Percentiles rank a stretch among this genome's conserved stretches.
Conservation (phyloP, 805 yeast genomes). For the Candida cerambycidarum region DNA sequence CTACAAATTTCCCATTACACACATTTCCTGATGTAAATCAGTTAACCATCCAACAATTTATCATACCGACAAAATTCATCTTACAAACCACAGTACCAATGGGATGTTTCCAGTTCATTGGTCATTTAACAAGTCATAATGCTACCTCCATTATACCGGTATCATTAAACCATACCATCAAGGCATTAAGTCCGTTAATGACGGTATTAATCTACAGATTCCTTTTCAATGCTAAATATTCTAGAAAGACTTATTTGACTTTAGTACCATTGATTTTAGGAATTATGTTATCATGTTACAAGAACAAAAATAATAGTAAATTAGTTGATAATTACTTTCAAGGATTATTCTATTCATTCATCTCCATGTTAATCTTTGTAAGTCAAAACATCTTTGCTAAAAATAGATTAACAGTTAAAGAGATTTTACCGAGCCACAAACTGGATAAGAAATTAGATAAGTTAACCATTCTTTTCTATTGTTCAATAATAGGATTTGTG, state of each 20-base stretch:
- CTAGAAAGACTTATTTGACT: slow-evolving; percentile 68
- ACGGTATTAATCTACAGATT: slow-evolving; percentile 79
- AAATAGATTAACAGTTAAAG: slow-evolving; percentile 56
- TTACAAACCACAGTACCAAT: slow-evolving; percentile 79
- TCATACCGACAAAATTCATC: slow-evolving; percentile 54
- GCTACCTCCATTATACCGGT: slow-evolving; percentile 93
- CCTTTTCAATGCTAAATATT: slow-evolving; percentile 58
- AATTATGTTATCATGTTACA: slow-evolving; percentile 70
- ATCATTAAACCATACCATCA: slow-evolving; percentile 91
- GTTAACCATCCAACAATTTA: slow-evolving; percentile 36
- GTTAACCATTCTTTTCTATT: slow-evolving; percentile 66
- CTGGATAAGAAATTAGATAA: slow-evolving; percentile 56
- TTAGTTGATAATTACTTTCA: slow-evolving; percentile 17
- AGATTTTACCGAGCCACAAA: slow-evolving; percentile 22
- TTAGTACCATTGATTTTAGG: slow-evolving; percentile 78
- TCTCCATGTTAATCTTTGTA: slow-evolving; percentile 68
- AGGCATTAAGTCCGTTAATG: slow-evolving; percentile 85
- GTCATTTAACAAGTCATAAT: slow-evolving; percentile 87
- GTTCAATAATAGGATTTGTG: slow-evolving; percentile 66
- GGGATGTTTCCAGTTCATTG: slow-evolving; percentile 91
- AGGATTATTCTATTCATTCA: slow-evolving; percentile 52
- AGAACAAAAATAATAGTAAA: slow-evolving; percentile 2
- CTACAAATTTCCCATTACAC: slow-evolving; percentile 42
- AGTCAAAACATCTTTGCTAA: slow-evolving; percentile 82
- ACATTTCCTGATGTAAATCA: slow-evolving; percentile 42